Percentiles rank a stretch among this genome's conserved stretches.
phyloP scores from a whole-genome alignment of 2,329 filamentous ascomycete species.

The Diplodia sapinea region DNA sequence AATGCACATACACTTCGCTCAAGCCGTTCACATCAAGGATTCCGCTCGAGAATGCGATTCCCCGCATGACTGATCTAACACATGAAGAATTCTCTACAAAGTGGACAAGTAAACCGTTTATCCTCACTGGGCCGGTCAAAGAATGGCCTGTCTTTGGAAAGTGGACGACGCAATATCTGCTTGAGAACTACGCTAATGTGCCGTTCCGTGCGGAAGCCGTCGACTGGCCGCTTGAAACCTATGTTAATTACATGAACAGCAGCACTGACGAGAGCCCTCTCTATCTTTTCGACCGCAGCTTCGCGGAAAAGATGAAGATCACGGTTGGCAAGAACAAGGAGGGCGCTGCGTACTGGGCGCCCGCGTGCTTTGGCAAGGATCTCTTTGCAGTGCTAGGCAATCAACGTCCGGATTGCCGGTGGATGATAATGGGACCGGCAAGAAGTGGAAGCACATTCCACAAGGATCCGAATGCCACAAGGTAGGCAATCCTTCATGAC shows the following conservation, averaged over 20 bases:
- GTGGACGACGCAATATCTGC: constrained; percentile 75
- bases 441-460: constrained; percentile 93
- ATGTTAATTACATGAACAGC: constrained; percentile 79
- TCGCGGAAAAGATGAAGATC: constrained; percentile 84
- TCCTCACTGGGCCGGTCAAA: constrained; percentile 81
- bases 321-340: constrained; percentile 61
- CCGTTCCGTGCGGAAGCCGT: constrained; percentile 90
- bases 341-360: constrained; percentile 72
- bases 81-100: constrained; percentile 73
- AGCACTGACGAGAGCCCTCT: constrained; percentile 85
- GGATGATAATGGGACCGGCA: constrained; percentile 89
- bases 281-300: constrained; percentile 88
- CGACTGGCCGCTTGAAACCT: constrained; percentile 85
- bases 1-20: constrained; percentile 78
- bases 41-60: constrained; percentile 74
- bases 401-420: constrained; percentile 84
- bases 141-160: constrained; percentile 76
- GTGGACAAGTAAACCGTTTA: constrained; percentile 84
- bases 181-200: constrained; percentile 67
- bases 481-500: constrained; percentile 4
- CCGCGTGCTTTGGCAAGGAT: constrained; percentile 84
- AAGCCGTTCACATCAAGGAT: constrained; percentile 72
- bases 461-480: constrained; percentile 73
- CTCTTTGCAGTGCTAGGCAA: constrained; percentile 78
- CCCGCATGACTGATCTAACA: constrained; percentile 70